Percentiles rank a stretch among this genome's conserved stretches.
Conservation (phyloP, 768 basidiomycete genomes). For the Lyophyllum atratum region DNA sequence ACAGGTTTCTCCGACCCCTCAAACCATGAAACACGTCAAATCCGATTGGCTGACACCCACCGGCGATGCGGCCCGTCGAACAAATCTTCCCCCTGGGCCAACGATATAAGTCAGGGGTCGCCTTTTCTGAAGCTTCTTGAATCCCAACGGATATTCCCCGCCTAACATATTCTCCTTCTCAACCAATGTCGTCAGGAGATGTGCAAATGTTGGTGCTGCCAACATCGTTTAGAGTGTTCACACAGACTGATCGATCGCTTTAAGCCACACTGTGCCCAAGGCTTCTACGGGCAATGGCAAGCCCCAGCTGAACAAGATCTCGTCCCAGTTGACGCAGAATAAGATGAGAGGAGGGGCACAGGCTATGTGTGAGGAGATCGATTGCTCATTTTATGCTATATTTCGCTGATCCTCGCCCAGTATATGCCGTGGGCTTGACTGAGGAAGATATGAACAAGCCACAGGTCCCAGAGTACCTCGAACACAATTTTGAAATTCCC, state of each 20-base stretch:
- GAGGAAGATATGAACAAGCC: conserved; percentile 85
- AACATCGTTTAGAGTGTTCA: not conserved
- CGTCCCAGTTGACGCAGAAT: conserved; percentile 72
- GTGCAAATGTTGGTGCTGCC: conserved; percentile 34
- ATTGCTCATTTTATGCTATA: not conserved
- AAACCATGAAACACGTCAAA: conserved; percentile 1
- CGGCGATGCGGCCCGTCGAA: conserved; percentile 8
- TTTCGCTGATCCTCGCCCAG: conserved; percentile 33
- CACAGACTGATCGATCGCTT: conserved; percentile 4
- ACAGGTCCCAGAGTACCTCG: conserved; percentile 50
- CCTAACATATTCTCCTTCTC: conserved; percentile 10
- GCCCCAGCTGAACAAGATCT: conserved; percentile 70
- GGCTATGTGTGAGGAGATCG: conserved; percentile 70
- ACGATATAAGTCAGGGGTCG: not conserved
- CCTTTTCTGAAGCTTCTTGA: not conserved
- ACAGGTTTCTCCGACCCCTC: not conserved
- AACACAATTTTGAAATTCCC: not conserved
- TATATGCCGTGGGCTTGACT: conserved; percentile 76
- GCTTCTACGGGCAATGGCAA: conserved; percentile 23
- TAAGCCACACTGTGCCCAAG: conserved; percentile 45
- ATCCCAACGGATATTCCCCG: not conserved
- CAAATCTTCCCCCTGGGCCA: not conserved
- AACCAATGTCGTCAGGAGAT: conserved; percentile 50
- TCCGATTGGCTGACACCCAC: conserved; percentile 23
- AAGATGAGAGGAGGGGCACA: conserved; percentile 79